phyloP scores from a whole-genome alignment of 1,139 yeast species.

The Kodamaea suecica region DNA sequence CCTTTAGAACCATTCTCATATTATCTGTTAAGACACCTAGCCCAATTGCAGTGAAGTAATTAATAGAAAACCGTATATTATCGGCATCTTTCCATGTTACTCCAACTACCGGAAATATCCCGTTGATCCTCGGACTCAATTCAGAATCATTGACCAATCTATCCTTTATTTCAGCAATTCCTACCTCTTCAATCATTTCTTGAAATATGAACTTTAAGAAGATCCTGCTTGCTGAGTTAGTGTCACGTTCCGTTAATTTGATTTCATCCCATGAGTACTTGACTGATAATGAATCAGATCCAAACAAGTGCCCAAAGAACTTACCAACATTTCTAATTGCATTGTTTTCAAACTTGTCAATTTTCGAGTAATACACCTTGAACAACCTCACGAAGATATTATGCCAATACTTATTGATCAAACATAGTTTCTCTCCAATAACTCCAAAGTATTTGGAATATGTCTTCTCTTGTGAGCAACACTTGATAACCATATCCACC shows the following conservation, averaged over 20 bases:
- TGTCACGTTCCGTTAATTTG: constrained; percentile 63
- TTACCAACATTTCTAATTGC: constrained; percentile 78
- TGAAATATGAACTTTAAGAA: constrained; percentile 78
- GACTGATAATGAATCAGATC: constrained; percentile 60
- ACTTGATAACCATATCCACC: constrained; percentile 73
- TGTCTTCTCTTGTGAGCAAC: constrained; percentile 85
- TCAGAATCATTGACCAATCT: constrained; percentile 48
- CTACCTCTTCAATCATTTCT: constrained; percentile 77
- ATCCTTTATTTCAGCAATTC: constrained; percentile 48
- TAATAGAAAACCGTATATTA: constrained; percentile 75
- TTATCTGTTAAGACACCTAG: constrained; percentile 78
- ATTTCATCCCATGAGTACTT: constrained; percentile 53
- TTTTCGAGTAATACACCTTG: constrained; percentile 50
- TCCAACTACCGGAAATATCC: constrained; percentile 45
- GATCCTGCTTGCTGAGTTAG: constrained; percentile 79
- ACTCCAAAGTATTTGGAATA: constrained; percentile 85
- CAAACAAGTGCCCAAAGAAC: constrained; percentile 81
- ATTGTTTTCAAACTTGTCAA: constrained; percentile 69
- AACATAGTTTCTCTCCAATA: constrained; percentile 66
- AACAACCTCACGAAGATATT: constrained; percentile 52
- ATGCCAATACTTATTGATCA: constrained; percentile 53
- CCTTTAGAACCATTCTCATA: constrained; percentile 61
- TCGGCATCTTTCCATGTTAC: constrained; percentile 48
- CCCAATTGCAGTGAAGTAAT: constrained; percentile 91
- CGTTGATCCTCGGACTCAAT: constrained; percentile 44